Base-by-base conservation (phyloP, 1,284 basidiomycete genomes). In the Cystobasidiaceae sp. region DNA sequence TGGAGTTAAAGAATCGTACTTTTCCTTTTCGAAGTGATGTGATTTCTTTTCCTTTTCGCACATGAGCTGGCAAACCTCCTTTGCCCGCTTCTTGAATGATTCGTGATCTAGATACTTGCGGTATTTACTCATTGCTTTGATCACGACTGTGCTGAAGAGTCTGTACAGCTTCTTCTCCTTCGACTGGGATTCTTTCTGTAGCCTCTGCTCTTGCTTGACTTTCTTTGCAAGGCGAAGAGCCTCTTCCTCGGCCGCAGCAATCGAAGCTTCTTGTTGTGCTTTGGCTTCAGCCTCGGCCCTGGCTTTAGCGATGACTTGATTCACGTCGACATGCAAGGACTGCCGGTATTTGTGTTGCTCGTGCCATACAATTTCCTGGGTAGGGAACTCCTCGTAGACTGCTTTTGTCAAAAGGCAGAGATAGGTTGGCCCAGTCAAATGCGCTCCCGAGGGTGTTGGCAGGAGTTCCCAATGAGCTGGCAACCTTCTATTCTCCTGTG, bases 81-180 rank as follows among this genome's bases (percentile, higher is more conserved):
- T 92, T 5, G 96, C 94, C 74, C 96, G 86, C 74, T 87, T 87
- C 82, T 99, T 98, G 82, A 98, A 97, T 57, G 82, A 78, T 4
- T 96, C 92, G 62, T 85, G 83, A 62, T 90, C 87, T 78, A 97
- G 83, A 34, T 85, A 79, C 63, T 87, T 82, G 70, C 86, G 83
- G 76, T 96, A 86, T 79, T 93, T 94, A 57, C 87, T 89, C 89
- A 97, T 91, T 67, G 82, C 85, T 75, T 86, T 87, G 41, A 98
- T 94, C 30, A 97, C 93, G 1, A 96, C 83, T 15, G 86, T 85
- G 23, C 92, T 89, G 7, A 98, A 85, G 23, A 97, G 81, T 76
- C 90, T 91, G 70, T 86, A 77, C 68, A 97, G 76, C 70, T 84
- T 79, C 81, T 90, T 93, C 78, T 93, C 90, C 80, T 89, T 92